These are phyloP conservation scores for Naganishia albida DNA, from an alignment of 1,284 basidiomycete genomes.

Conservation along the genomic window DNA sequence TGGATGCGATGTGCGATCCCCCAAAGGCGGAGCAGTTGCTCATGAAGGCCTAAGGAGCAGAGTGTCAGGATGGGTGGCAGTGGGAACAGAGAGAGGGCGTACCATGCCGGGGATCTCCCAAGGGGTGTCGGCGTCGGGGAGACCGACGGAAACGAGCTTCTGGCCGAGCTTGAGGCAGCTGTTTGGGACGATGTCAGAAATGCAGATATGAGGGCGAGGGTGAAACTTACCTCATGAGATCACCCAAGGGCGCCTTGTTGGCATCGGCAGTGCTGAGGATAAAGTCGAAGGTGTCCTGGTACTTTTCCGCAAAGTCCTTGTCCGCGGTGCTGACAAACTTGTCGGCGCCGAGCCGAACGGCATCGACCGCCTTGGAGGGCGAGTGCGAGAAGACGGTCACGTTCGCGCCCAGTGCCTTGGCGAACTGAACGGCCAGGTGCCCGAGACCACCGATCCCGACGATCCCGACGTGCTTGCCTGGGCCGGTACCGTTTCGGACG, in stretches of 20 bases:
- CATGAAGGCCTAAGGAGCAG: conserved; percentile 15
- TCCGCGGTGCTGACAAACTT: conserved; percentile 30
- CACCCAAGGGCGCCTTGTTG: conserved; percentile 24
- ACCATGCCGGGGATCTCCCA: conserved; percentile 40
- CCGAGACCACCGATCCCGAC: conserved; percentile 35
- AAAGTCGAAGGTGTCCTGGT: conserved; percentile 27
- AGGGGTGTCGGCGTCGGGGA: conserved; percentile 36
- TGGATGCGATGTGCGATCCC: conserved; percentile 49
- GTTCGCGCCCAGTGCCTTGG: conserved; percentile 59
- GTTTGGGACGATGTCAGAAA: conserved; percentile 43
- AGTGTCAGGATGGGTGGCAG: background rate
- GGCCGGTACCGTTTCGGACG: conserved; percentile 39
- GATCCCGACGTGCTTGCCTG: conserved; percentile 34
- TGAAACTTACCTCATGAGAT: conserved; percentile 38
- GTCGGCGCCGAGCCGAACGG: conserved; percentile 26
- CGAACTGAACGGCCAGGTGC: conserved; percentile 50
- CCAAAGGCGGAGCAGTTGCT: conserved; percentile 37
- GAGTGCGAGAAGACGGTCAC: conserved; percentile 57
- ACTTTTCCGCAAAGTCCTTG: conserved; percentile 31
- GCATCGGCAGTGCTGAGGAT: conserved; percentile 30
- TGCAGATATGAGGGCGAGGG: conserved; percentile 31
- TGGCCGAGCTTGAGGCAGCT: conserved; percentile 28
- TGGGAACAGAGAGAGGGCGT: conserved; percentile 44
- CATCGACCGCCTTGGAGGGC: conserved; percentile 43
- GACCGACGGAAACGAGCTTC: conserved; percentile 26